A percentile compares a stretch with the other conserved stretches of the same genome.
Evolutionary conservation across 768 basidiomycete genomes (phyloP).

Genomic region (Lentinula edodes): DNA sequence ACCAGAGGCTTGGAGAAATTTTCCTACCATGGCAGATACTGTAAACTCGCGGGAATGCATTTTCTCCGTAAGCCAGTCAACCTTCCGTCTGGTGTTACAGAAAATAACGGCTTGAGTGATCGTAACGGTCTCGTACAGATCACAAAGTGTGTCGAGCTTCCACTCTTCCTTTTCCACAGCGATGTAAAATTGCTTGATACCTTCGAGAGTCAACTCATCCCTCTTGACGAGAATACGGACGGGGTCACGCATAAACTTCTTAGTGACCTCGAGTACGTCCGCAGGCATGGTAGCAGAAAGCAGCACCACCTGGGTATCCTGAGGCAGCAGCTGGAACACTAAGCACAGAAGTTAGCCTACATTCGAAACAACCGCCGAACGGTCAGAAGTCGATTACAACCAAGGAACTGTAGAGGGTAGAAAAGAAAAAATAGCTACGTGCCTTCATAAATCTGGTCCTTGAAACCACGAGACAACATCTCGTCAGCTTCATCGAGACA

Average conservation of each 20-base stretch:
- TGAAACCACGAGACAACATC: constrained; percentile 19
- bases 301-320: constrained; percentile 74
- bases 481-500: constrained; percentile 87
- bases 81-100: constrained; percentile 80
- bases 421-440: neutral
- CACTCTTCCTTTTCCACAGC: constrained; percentile 85
- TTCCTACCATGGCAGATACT: constrained; percentile 66
- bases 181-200: constrained; percentile 81
- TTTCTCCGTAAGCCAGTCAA: constrained; percentile 84
- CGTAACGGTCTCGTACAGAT: constrained; percentile 76
- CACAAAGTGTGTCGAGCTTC: constrained; percentile 80
- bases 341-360: neutral
- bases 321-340: constrained; percentile 74
- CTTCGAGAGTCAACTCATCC: constrained; percentile 77
- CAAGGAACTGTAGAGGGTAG: neutral
- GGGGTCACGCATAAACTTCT: constrained; percentile 80
- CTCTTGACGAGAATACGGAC: constrained; percentile 77
- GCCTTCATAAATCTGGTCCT: constrained; percentile 79
- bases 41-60: constrained; percentile 76
- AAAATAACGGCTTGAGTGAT: constrained; percentile 86
- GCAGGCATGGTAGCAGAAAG: constrained; percentile 80
- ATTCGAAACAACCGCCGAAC: neutral
- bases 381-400: neutral
- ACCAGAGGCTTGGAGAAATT: neutral
- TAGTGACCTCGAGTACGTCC: constrained; percentile 77